Evolutionary conservation across 805 yeast genomes (phyloP).

Genomic region (Yamadazyma insecticola): DNA sequence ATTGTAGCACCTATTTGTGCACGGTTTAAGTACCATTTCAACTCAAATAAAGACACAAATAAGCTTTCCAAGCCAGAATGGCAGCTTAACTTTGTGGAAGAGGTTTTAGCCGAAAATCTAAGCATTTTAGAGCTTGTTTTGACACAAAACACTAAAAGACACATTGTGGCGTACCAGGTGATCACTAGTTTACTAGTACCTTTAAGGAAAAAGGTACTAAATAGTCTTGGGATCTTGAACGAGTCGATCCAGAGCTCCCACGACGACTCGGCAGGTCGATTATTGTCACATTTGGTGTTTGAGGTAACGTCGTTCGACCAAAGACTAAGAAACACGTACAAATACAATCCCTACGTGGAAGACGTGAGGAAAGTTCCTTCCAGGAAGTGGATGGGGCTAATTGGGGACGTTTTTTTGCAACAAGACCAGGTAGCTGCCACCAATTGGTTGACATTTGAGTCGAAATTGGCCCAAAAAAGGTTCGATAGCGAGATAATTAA

Average conservation of each 20-base stretch:
- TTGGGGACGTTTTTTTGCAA: conserved; percentile 31
- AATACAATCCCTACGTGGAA: conserved; percentile 39
- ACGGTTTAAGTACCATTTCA: conserved; percentile 60
- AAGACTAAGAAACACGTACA: conserved; percentile 38
- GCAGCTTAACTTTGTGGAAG: conserved; percentile 50
- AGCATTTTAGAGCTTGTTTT: conserved; percentile 37
- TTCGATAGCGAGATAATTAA: conserved; percentile 47
- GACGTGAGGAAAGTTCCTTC: conserved; percentile 16
- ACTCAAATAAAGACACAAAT: conserved; percentile 53
- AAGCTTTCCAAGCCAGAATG: conserved; percentile 69
- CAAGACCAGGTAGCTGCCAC: conserved; percentile 33
- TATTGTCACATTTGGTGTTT: conserved; percentile 53
- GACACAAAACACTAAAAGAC: conserved; percentile 24
- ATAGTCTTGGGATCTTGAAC: conserved; percentile 20
- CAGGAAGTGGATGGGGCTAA: conserved; percentile 45
- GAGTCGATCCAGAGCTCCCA: conserved; percentile 14
- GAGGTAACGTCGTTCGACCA: conserved; percentile 60
- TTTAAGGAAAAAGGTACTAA: conserved; percentile 38
- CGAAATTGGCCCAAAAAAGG: conserved; percentile 45
- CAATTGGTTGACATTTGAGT: conserved; percentile 53
- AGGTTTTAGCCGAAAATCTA: conserved; percentile 37
- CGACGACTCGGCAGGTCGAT: conserved; percentile 29
- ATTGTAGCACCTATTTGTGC: conserved; percentile 42
- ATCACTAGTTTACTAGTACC: conserved; percentile 46
- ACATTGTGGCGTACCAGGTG: conserved; percentile 29